phyloP scores from a whole-genome alignment of 257 asterid genomes.

The Solanum gracilifrons region DNA sequence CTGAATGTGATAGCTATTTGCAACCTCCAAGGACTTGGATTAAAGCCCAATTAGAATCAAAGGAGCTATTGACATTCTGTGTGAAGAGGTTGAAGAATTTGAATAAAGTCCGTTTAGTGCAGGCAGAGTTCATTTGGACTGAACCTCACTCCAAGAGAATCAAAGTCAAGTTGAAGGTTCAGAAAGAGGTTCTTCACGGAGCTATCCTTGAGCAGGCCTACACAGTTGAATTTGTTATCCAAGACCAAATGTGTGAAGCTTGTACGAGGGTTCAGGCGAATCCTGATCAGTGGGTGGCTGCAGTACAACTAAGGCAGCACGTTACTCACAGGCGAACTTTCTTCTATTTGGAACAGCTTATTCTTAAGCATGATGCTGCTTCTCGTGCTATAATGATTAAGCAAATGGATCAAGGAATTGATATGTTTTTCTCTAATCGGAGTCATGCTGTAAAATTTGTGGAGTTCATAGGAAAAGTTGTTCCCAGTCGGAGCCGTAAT shows the following conservation, averaged over 20 bases:
- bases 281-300: slow-evolving; percentile 62
- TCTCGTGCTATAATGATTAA: slow-evolving; percentile 38
- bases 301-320: slow-evolving; percentile 45
- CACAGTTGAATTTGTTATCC: slow-evolving; percentile 36
- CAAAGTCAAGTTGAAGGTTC: slow-evolving; percentile 17
- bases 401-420: slow-evolving; percentile 51
- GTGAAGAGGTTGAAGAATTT: slow-evolving; percentile 3
- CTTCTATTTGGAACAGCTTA: slow-evolving; percentile 53
- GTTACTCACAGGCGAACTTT: slow-evolving; percentile 52
- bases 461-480: slow-evolving; percentile 29
- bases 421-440: slow-evolving; percentile 33
- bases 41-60: not conserved
- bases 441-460: slow-evolving; percentile 42
- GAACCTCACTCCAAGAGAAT: slow-evolving; percentile 2
- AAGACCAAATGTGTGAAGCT: slow-evolving; percentile 46
- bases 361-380: slow-evolving; percentile 52
- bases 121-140: slow-evolving; percentile 2
- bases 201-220: slow-evolving; percentile 41
- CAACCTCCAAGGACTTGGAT: not conserved
- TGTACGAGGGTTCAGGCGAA: slow-evolving; percentile 41
- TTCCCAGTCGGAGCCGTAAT: slow-evolving; percentile 26
- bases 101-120: not conserved
- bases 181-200: slow-evolving; percentile 44
- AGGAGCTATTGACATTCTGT: not conserved
- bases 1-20: slow-evolving; percentile 1